A percentile compares a stretch with the other conserved stretches of the same genome.
Conservation (phyloP, 176 grass and related monocot genomes). For the Musa acuminata region DNA sequence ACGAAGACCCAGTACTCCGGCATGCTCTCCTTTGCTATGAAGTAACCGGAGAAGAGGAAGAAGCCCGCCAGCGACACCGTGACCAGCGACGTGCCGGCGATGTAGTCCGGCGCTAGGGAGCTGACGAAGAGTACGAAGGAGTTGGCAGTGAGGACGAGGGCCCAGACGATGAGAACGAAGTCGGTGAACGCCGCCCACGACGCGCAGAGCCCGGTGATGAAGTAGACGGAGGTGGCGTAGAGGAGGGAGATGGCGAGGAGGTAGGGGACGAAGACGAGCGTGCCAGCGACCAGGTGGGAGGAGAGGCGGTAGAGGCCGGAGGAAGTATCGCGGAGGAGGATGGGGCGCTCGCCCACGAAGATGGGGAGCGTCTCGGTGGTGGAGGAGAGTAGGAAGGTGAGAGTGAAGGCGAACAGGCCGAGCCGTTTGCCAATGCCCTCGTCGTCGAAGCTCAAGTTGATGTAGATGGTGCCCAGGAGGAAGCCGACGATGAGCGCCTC, state of each 20-base stretch:
- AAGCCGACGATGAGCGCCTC: conserved; percentile 57
- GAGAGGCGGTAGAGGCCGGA: conserved; percentile 83
- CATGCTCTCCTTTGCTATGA: conserved; percentile 70
- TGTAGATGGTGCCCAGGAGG: conserved; percentile 85
- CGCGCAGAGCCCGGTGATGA: conserved; percentile 69
- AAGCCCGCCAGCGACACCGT: conserved; percentile 64
- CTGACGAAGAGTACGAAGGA: conserved; percentile 84
- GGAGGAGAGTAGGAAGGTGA: conserved; percentile 78
- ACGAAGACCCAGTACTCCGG: conserved; percentile 89
- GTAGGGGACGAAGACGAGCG: conserved; percentile 83
- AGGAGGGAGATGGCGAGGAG: conserved; percentile 69
- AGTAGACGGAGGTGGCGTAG: conserved; percentile 73
- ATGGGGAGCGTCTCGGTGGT: conserved; percentile 88
- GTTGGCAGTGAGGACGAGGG: conserved; percentile 72
- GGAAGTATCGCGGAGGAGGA: conserved; percentile 68
- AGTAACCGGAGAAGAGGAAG: conserved; percentile 99
- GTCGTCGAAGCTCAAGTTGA: conserved; percentile 54
- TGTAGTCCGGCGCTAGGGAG: conserved; percentile 87
- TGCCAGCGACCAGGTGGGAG: conserved; percentile 51
- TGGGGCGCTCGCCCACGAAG: conserved; percentile 84
- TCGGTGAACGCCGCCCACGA: conserved; percentile 43
- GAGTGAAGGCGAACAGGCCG: conserved; percentile 92
- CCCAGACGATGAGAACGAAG: conserved; percentile 80
- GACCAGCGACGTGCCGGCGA: conserved; percentile 74
- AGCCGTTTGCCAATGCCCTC: conserved; percentile 60